These are phyloP conservation scores for Populus simonii DNA, from an alignment of 345 rosid species.

Conservation along the genomic window DNA sequence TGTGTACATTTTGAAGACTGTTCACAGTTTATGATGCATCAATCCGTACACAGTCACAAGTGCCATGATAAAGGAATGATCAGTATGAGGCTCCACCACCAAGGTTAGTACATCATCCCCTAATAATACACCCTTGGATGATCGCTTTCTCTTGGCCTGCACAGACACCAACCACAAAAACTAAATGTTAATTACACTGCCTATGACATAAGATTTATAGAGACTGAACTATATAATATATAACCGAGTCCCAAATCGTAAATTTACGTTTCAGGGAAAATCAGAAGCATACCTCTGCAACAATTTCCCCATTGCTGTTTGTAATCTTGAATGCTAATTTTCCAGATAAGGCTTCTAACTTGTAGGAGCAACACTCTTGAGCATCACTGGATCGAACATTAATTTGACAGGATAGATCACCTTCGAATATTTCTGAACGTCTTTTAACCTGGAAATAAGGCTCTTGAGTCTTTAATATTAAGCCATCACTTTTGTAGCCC, in stretches of 20 bases:
- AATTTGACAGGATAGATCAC: constrained; percentile 5
- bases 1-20: background rate
- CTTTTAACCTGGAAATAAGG: constrained; percentile 14
- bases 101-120: constrained; percentile 47
- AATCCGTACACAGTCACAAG: constrained; percentile 40
- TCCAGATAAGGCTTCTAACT: constrained; percentile 12
- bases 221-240: background rate
- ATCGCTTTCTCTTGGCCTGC: constrained; percentile 38
- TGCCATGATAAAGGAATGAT: constrained; percentile 34
- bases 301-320: constrained; percentile 5
- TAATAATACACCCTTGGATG: constrained; percentile 25
- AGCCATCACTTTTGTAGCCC: constrained; percentile 25
- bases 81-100: constrained; percentile 33
- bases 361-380: constrained; percentile 7
- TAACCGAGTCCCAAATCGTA: background rate
- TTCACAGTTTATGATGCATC: constrained; percentile 22
- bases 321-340: constrained; percentile 25
- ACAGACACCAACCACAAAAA: background rate
- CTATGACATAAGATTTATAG: background rate
- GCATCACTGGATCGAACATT: background rate
- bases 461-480: background rate
- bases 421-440: background rate
- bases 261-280: background rate
- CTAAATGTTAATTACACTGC: background rate
- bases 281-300: constrained; percentile 20